Percentiles rank a stretch among this genome's conserved stretches.
phyloP scores from a whole-genome alignment of 2,329 filamentous ascomycete genomes.

The Corynespora cassiicola region DNA sequence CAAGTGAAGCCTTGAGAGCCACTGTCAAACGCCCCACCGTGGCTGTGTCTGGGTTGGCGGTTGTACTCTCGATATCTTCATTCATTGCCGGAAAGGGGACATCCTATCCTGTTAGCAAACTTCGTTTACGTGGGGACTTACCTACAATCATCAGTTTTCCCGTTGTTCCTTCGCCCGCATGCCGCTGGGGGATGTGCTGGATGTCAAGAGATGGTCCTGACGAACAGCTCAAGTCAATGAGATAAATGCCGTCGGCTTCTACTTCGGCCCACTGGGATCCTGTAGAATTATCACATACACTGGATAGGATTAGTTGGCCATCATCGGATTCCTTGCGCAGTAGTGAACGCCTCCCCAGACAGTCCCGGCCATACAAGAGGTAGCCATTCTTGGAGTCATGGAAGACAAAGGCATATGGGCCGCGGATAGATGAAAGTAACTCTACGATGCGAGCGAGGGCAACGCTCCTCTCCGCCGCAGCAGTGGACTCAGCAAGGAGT shows the following conservation, averaged over 20 bases:
- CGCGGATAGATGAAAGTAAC: constrained; percentile 49
- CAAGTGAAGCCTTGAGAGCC: constrained; percentile 44
- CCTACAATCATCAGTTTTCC: constrained; percentile 37
- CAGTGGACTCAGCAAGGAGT: constrained; percentile 51
- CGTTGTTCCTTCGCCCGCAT: constrained; percentile 12
- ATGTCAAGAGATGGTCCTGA: constrained; percentile 6
- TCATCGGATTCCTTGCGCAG: constrained; percentile 62
- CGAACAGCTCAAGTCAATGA: constrained; percentile 59
- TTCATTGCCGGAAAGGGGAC: constrained; percentile 56
- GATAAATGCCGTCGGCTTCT: constrained; percentile 82
- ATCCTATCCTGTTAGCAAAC: constrained; percentile 38
- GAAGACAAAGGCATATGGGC: constrained; percentile 90
- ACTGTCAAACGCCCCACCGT: constrained; percentile 4
- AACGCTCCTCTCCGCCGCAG: background rate
- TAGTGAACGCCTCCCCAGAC: constrained; percentile 84
- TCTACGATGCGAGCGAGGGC: constrained; percentile 21
- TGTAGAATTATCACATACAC: constrained; percentile 45
- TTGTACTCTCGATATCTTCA: constrained; percentile 21
- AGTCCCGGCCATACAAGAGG: constrained; percentile 85
- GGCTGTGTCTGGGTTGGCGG: constrained; percentile 8
- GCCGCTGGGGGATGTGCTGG: constrained; percentile 31
- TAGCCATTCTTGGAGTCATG: constrained; percentile 68
- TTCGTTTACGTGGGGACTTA: constrained; percentile 23
- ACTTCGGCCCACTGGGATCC: constrained; percentile 74
- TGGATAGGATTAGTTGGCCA: constrained; percentile 42